These are phyloP conservation scores for Conticribra guillardii DNA, from an alignment of 108 stramenopile species.

Conservation along the genomic window DNA sequence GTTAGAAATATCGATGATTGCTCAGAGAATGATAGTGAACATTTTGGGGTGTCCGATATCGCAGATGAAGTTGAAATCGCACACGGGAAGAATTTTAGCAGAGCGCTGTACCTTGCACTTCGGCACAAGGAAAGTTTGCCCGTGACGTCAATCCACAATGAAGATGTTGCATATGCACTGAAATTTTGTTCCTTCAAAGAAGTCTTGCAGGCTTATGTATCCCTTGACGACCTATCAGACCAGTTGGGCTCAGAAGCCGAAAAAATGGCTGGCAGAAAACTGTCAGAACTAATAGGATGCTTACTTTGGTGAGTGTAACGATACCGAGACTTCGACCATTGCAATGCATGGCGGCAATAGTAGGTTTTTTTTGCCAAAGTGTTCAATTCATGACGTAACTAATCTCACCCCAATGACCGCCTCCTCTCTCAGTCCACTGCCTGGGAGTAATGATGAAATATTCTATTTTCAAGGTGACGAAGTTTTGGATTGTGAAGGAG, in stretches of 20 bases:
- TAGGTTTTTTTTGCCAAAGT: too few species aligned
- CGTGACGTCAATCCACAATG: conserved; percentile 13
- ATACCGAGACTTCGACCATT: too few species aligned
- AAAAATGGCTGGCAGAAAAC: conserved; percentile 48
- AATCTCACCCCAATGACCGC: too few species aligned
- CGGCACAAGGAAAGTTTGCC: conserved; percentile 23
- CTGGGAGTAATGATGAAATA: conserved; percentile 51
- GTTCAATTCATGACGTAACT: too few species aligned
- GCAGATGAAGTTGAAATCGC: conserved; percentile 52
- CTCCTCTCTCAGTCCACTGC: too few species aligned
- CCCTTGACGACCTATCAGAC: conserved; percentile 35
- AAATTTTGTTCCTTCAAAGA: conserved; percentile 29
- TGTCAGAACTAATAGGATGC: conserved; percentile 46
- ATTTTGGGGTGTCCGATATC: conserved; percentile 57
- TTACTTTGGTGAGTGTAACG: too few species aligned
- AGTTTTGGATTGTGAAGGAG: neutral
- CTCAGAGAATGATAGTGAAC: conserved; percentile 54
- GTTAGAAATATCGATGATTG: conserved; percentile 48
- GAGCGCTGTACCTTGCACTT: conserved; percentile 65
- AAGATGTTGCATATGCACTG: conserved; percentile 30
- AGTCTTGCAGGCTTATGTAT: conserved; percentile 20
- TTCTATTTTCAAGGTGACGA: conserved; percentile 56
- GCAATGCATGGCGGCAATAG: too few species aligned
- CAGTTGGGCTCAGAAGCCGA: conserved; percentile 21
- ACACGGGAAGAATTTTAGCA: conserved; percentile 59